These are phyloP conservation scores for Monosporascus sp. DNA, from an alignment of 2,329 filamentous ascomycete species.

Conservation along the genomic window DNA sequence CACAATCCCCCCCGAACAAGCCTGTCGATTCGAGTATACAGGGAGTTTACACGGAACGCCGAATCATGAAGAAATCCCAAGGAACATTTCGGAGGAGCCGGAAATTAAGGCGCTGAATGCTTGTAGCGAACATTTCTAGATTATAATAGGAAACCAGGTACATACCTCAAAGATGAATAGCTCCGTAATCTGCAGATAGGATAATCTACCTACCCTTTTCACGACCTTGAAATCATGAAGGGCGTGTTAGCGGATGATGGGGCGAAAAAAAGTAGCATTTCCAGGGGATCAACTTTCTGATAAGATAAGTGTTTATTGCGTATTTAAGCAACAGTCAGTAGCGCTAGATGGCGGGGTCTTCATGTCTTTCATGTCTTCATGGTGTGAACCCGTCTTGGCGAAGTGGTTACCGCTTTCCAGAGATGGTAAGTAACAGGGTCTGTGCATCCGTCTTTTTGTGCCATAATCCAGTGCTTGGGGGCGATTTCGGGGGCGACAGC, in stretches of 20 bases:
- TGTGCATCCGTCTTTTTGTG: background rate
- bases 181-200: no score
- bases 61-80: no score
- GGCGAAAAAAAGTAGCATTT: background rate
- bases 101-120: no score
- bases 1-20: no score
- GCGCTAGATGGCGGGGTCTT: background rate
- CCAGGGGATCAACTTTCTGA: background rate
- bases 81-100: no score
- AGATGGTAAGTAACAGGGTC: background rate
- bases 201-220: no score
- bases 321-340: background rate
- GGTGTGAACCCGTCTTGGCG: background rate
- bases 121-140: no score
- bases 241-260: background rate
- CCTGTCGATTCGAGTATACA: no score
- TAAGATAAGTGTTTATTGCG: background rate
- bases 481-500: background rate
- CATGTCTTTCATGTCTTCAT: background rate
- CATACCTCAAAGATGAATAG: background rate
- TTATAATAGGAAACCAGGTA: no score
- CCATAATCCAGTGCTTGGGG: background rate
- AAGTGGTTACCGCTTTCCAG: background rate
- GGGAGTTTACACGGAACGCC: no score
- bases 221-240: no score